Evolutionary conservation across 805 yeast species (phyloP), one percentile per base, ranked within the genome.

Genomic region (Millerozyma miso): DNA sequence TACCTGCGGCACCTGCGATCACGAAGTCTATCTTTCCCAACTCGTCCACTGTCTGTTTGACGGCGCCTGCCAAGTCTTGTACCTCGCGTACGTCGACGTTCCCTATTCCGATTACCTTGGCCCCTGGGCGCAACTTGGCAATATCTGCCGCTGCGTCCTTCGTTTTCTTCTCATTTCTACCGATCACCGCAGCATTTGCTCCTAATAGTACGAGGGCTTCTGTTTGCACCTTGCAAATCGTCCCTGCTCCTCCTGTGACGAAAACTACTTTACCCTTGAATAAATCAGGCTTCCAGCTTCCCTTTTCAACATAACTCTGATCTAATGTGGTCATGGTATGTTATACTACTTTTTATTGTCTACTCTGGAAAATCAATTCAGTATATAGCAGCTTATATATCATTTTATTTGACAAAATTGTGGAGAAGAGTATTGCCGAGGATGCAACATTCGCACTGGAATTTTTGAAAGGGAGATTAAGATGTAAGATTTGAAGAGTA

Each of bases 211-310:
- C 83, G 65, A 91, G 46, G 0, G 95, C 95, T 57, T 86, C 96
- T 0, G 86, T 79, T 60, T 90, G 97, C 2, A 83, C 89, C 34
- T 91, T 71, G 60, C 98, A 90, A 40, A 90, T 90, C 10, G 96
- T 81, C 3, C 97, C 97, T 1, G 97, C 93, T 8, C 97, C 97
- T 2, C 98, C 98, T 1, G 97, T 90, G 38, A 89, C 87, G 53
- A 90, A 85, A 6, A 81, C 95, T 1, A 88, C 96, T 60, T 89
- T 89, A 14, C 85, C 93, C 44, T 79, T 72, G 67, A 89, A 89
- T 33, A 88, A 54, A 47, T 77, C 83, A 0, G 80, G 76, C 48
- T 80, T 81, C 73, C 72, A 69, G 15, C 54, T 45, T 20, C 71
- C 56, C 38, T 54, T 50, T 5, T 51, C 49, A 14, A 68, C 50